phyloP scores from a whole-genome alignment of 352 stramenopile genomes.

The Hyaloperonospora brassicae region DNA sequence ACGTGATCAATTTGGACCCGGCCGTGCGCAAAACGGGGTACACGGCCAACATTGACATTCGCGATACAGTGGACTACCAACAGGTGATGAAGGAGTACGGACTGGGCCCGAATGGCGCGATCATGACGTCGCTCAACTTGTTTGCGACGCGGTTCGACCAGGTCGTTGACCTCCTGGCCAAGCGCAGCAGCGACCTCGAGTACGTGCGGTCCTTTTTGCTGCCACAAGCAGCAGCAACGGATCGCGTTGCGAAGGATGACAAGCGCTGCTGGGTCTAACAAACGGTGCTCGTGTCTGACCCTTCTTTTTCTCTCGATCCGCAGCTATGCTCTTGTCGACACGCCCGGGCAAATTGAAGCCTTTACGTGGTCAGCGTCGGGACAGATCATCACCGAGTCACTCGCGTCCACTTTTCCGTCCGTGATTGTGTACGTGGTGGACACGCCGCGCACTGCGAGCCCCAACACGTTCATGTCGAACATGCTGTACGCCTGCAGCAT shows the following conservation, averaged over 20 bases:
- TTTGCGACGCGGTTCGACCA: slow-evolving; percentile 99
- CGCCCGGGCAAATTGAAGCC: slow-evolving; percentile 98
- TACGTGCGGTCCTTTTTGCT: slow-evolving; percentile 26
- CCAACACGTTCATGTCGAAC: slow-evolving; percentile 99
- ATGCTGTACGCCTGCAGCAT: slow-evolving; percentile 99
- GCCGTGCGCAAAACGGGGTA: slow-evolving; percentile 95
- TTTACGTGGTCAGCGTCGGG: slow-evolving; percentile 99
- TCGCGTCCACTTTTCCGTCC: slow-evolving; percentile 95
- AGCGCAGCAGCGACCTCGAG: slow-evolving; percentile 78
- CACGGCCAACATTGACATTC: slow-evolving; percentile 97
- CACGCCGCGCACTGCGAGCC: slow-evolving; percentile 91
- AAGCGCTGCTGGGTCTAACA: too few species aligned
- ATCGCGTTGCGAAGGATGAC: too few species aligned
- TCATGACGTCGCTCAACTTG: slow-evolving; percentile 99
- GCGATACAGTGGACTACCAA: slow-evolving; percentile 99
- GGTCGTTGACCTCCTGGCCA: slow-evolving; percentile 92
- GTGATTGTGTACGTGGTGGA: slow-evolving; percentile 98
- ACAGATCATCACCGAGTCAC: slow-evolving; percentile 95
- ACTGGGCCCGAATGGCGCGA: slow-evolving; percentile 97
- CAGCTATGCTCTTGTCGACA: slow-evolving; percentile 96
- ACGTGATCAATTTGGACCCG: slow-evolving; percentile 98
- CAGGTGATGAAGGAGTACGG: slow-evolving; percentile 97
- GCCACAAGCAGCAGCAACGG: too few species aligned
- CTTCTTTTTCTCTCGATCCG: background rate
- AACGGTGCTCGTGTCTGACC: background rate